Conservation (phyloP, 139 green algal species). For the Picochlorum sp. region DNA sequence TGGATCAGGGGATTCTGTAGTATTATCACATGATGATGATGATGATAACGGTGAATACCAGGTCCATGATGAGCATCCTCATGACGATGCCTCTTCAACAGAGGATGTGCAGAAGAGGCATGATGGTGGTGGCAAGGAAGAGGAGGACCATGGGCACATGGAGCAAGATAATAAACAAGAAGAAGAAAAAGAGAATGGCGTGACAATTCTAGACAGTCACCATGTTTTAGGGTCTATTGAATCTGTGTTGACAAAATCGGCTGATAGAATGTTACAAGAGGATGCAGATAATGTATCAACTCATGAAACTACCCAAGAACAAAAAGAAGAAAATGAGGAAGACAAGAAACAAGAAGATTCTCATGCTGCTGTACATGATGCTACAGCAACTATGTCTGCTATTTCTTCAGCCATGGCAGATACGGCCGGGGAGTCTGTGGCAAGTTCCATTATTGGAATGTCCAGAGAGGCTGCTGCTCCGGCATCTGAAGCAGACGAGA, state of each 20-base stretch:
- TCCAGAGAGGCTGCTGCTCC: slow-evolving; percentile 11
- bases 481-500: background rate
- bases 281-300: background rate
- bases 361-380: slow-evolving; percentile 1
- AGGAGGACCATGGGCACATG: background rate
- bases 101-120: background rate
- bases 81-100: background rate
- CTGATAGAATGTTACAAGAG: slow-evolving; percentile 8
- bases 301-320: background rate
- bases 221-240: slow-evolving; percentile 23
- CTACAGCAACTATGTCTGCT: background rate
- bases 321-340: background rate
- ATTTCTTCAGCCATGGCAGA: slow-evolving; percentile 14
- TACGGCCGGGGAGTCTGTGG: slow-evolving; percentile 9
- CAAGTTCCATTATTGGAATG: slow-evolving; percentile 1
- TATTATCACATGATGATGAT: background rate
- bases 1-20: too few relatives aligned
- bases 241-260: slow-evolving; percentile 24
- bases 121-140: background rate
- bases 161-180: background rate
- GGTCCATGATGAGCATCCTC: background rate
- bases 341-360: background rate
- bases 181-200: background rate
- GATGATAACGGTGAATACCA: background rate
- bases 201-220: slow-evolving; percentile 16